These are phyloP conservation scores for Fragosphaeria purpurea DNA, from an alignment of 2,329 filamentous ascomycete genomes.

Conservation along the genomic window DNA sequence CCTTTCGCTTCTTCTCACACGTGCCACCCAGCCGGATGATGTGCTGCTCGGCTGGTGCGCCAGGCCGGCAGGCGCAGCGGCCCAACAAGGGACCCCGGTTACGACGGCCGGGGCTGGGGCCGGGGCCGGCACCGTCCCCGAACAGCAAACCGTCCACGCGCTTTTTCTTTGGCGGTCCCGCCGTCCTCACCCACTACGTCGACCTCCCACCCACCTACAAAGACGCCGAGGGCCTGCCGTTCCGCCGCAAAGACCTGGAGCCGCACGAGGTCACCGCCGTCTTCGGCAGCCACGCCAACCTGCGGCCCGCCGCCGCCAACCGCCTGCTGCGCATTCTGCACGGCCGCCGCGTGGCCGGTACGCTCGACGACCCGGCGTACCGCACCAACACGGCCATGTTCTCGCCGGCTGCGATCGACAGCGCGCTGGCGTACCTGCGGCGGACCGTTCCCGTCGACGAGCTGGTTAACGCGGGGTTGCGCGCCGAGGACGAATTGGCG, in stretches of 20 bases:
- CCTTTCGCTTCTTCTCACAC: too few relatives aligned
- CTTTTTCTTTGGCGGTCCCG: conserved; percentile 20
- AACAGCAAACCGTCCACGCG: conserved; percentile 7
- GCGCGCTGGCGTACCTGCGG: conserved; percentile 46
- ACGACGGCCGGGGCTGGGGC: too few relatives aligned
- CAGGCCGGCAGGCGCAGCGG: too few relatives aligned
- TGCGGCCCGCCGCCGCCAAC: conserved; percentile 38
- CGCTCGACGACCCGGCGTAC: conserved; percentile 48
- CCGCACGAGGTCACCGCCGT: conserved; percentile 35
- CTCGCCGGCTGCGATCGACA: conserved; percentile 29
- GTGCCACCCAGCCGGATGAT: too few relatives aligned
- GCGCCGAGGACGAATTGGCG: conserved; percentile 53
- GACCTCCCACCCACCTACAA: conserved; percentile 48
- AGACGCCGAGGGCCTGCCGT: conserved; percentile 45
- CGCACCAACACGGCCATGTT: conserved; percentile 37
- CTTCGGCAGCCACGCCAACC: conserved; percentile 34
- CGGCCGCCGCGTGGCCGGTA: conserved; percentile 53
- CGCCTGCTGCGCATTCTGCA: conserved; percentile 48
- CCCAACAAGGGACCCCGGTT: too few relatives aligned
- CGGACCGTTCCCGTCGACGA: conserved; percentile 47
- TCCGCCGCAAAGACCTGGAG: conserved; percentile 38
- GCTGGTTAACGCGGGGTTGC: conserved; percentile 47
- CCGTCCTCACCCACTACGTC: conserved; percentile 42
- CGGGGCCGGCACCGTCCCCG: too few relatives aligned
- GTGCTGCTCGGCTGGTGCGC: too few relatives aligned